These are phyloP conservation scores for Ophiostoma pallidulum DNA, from an alignment of 2,329 filamentous ascomycete species.

Conservation along the genomic window DNA sequence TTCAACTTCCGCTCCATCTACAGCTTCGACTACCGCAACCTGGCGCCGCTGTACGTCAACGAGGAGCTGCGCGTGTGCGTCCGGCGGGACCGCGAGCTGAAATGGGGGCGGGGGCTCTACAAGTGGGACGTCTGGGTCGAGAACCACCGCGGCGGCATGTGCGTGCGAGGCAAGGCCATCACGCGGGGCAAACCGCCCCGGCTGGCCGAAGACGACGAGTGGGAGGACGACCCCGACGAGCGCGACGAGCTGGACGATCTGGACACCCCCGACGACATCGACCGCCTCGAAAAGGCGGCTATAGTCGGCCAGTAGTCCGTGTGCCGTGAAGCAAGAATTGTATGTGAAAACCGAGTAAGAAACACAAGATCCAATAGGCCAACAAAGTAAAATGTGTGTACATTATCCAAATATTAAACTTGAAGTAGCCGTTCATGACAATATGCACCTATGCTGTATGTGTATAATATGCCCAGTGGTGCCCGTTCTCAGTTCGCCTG, in stretches of 20 bases:
- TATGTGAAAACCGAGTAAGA: no score
- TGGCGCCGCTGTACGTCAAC: constrained; percentile 68
- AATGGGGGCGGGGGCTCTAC: no score
- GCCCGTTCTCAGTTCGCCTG: constrained; percentile 2
- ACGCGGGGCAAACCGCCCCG: not conserved
- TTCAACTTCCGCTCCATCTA: constrained; percentile 30
- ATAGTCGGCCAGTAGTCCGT: no score
- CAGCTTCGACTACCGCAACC: constrained; percentile 66
- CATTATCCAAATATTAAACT: not conserved
- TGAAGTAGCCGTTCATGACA: constrained; percentile 7
- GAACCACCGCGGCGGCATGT: constrained; percentile 49
- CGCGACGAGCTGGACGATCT: not conserved
- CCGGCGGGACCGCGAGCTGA: constrained; percentile 36
- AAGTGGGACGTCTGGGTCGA: constrained; percentile 58
- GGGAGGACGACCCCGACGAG: not conserved
- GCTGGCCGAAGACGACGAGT: not conserved
- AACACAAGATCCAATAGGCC: no score
- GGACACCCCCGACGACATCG: not conserved
- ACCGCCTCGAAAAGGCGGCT: no score
- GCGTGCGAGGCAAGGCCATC: constrained; percentile 44
- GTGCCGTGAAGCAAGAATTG: no score
- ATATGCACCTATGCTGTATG: constrained; percentile 4
- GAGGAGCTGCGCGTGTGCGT: constrained; percentile 64
- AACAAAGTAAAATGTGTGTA: no score
- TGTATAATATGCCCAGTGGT: constrained; percentile 1